Conservation (phyloP, 2,329 filamentous ascomycete species). For the Phaeosphaeriaceae sp. region DNA sequence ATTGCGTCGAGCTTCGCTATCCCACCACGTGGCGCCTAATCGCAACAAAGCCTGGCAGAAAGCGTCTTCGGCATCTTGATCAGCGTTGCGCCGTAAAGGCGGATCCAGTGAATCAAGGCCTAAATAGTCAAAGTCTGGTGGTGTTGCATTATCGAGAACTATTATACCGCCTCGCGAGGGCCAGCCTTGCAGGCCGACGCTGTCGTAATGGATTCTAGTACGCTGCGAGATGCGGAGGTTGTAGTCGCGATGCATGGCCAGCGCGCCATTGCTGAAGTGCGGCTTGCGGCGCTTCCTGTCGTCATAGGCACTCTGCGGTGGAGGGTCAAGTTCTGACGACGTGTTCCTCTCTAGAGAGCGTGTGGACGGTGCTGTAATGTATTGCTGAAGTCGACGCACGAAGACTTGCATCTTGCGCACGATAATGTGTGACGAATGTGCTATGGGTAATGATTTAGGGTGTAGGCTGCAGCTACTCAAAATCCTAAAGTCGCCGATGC, state of each 20-base stretch:
- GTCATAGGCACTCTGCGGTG: slow-evolving; percentile 1
- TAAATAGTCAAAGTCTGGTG: slow-evolving; percentile 21
- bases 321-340: neutral
- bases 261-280: slow-evolving; percentile 1
- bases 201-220: slow-evolving; percentile 9
- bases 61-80: slow-evolving; percentile 13
- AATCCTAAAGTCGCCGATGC: neutral
- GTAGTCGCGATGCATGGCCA: slow-evolving; percentile 7
- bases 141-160: slow-evolving; percentile 15
- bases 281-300: neutral
- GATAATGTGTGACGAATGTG: neutral
- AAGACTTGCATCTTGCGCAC: neutral
- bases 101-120: slow-evolving; percentile 18
- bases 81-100: slow-evolving; percentile 6
- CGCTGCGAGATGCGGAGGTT: slow-evolving; percentile 13
- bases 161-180: slow-evolving; percentile 21
- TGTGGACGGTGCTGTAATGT: neutral
- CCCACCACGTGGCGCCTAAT: slow-evolving; percentile 26
- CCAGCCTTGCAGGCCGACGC: slow-evolving; percentile 9
- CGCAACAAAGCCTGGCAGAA: slow-evolving; percentile 19
- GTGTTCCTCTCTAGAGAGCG: neutral
- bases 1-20: slow-evolving; percentile 2
- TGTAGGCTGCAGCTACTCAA: neutral
- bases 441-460: neutral
- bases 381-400: neutral